A percentile compares a stretch with the other conserved stretches of the same genome.
Conservation (phyloP, 2,329 filamentous ascomycete genomes). For the Ophiostoma fasciatum region DNA sequence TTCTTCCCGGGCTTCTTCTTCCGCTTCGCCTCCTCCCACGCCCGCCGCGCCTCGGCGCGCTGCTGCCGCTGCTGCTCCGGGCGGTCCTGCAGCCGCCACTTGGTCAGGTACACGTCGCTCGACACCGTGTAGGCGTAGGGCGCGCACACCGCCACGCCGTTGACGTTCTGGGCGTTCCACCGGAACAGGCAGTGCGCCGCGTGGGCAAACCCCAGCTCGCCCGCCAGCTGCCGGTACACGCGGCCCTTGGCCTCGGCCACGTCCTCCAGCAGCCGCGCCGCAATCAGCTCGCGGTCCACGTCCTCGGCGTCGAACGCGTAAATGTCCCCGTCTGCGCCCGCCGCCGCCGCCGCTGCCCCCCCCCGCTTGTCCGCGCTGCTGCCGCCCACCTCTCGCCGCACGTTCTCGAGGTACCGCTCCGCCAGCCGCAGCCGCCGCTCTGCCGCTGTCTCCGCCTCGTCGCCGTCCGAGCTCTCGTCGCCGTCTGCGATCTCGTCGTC, state of each 20-base stretch:
- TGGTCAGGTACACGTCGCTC: constrained; percentile 71
- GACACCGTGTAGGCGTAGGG: constrained; percentile 80
- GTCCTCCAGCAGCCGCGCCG: constrained; percentile 80
- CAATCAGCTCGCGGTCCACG: constrained; percentile 83
- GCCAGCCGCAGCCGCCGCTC: constrained; percentile 77
- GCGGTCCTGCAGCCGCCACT: constrained; percentile 70
- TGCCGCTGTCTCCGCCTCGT: constrained; percentile 74
- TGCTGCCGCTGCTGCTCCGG: constrained; percentile 45
- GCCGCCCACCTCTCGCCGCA: constrained; percentile 57
- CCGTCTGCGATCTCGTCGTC: constrained; percentile 22
- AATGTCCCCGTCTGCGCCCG: constrained; percentile 36
- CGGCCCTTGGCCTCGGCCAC: constrained; percentile 83
- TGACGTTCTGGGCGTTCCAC: constrained; percentile 63
- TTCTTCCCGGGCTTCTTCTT: constrained; percentile 43
- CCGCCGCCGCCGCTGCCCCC: constrained; percentile 16
- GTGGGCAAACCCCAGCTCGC: constrained; percentile 52
- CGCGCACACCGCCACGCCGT: constrained; percentile 61
- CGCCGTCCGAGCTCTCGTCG: constrained; percentile 37
- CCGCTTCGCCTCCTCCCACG: constrained; percentile 34
- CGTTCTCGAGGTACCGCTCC: constrained; percentile 84
- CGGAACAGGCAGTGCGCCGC: constrained; percentile 60
- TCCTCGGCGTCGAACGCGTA: constrained; percentile 86
- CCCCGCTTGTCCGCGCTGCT: too few relatives aligned
- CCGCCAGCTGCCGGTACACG: constrained; percentile 67
- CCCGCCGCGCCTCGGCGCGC: constrained; percentile 26